Evolutionary conservation across 768 basidiomycete species (phyloP).

Genomic region (Phylloporus rhodoxanthus): DNA sequence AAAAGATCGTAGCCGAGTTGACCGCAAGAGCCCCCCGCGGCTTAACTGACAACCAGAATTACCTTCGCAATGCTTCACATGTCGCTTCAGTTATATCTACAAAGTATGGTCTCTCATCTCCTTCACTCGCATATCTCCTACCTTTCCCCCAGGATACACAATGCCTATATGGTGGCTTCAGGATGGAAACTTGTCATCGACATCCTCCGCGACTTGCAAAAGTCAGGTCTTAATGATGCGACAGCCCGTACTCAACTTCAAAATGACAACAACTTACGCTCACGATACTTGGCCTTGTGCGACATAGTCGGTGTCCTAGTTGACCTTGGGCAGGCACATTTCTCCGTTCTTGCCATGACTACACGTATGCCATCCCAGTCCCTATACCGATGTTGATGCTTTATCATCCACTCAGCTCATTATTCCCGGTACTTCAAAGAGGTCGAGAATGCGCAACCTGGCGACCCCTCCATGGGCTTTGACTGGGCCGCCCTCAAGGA

Average conservation of each 20-base stretch:
- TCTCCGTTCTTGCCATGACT: conserved; percentile 64
- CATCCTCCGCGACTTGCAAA: conserved; percentile 49
- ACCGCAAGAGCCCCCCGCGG: conserved; percentile 39
- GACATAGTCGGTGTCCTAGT: conserved; percentile 59
- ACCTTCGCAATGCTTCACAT: conserved; percentile 39
- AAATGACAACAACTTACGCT: conserved; percentile 44
- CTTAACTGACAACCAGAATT: conserved; percentile 26
- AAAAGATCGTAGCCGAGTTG: conserved; percentile 53
- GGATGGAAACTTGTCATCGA: conserved; percentile 73
- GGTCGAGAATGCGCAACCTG: conserved; percentile 32
- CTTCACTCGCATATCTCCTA: conserved; percentile 2
- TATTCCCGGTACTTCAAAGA: conserved; percentile 67
- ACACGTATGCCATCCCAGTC: conserved; percentile 46
- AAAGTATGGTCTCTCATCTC: conserved; percentile 36
- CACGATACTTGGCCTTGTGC: conserved; percentile 57
- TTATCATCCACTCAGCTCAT: conserved; percentile 44
- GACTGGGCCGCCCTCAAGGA: conserved; percentile 57
- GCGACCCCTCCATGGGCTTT: conserved; percentile 54
- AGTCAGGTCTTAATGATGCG: conserved; percentile 48
- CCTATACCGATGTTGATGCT: not conserved
- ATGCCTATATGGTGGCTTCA: conserved; percentile 75
- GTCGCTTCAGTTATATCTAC: conserved; percentile 56
- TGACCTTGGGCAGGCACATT: conserved; percentile 55
- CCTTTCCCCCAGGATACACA: conserved; percentile 57
- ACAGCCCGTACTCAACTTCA: conserved; percentile 50